Evolutionary conservation across 768 basidiomycete genomes (phyloP), one percentile per base, ranked within the genome.

Genomic region (Collybiopsis confluens): DNA sequence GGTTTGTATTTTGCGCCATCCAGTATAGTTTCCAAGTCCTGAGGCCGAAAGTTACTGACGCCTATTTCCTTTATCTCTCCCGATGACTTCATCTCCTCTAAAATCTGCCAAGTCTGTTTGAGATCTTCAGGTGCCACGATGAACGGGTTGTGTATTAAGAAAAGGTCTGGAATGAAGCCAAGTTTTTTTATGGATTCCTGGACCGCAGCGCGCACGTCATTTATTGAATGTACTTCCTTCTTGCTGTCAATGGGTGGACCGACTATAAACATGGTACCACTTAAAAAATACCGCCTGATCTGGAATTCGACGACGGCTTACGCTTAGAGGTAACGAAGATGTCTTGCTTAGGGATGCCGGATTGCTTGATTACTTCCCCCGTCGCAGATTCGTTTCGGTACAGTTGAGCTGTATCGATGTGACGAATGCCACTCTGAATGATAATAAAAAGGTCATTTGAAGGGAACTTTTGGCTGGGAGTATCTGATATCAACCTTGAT

Each of bases 261-360:
- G 30, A n/a, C n/a, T n/a, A n/a, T n/a, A n/a, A n/a, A n/a, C n/a
- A n/a, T n/a, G n/a, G n/a, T n/a, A n/a, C n/a, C n/a, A n/a, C n/a
- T n/a, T n/a, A n/a, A n/a, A n/a, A n/a, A n/a, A n/a, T n/a, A n/a
- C 7, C 13, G 8, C 11, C 18, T 20, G 16, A 33, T 36, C 16
- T 36, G 18, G 10, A 33, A 30, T 18, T 47, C 3, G 16, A 9
- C 18, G 27, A 28, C 7, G 24, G 6, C 35, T 3, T 47, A 24
- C 74, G 57, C 52, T 76, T 74, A 2, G 77, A 78, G 1, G 79
- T 79, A 41, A 85, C 71, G 64, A 73, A 85, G 5, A 85, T 58
- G 40, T 71, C 67, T 1, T 71, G 71, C 11, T 72, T 68, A 13
- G 63, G 56, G 27, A 73, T 61, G 2, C 62, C 64, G 3, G 73